A percentile compares a stretch with the other conserved stretches of the same genome.
phyloP scores from a whole-genome alignment of 371 early-diverging fungal genomes.

The Fennellomyces sp. region DNA sequence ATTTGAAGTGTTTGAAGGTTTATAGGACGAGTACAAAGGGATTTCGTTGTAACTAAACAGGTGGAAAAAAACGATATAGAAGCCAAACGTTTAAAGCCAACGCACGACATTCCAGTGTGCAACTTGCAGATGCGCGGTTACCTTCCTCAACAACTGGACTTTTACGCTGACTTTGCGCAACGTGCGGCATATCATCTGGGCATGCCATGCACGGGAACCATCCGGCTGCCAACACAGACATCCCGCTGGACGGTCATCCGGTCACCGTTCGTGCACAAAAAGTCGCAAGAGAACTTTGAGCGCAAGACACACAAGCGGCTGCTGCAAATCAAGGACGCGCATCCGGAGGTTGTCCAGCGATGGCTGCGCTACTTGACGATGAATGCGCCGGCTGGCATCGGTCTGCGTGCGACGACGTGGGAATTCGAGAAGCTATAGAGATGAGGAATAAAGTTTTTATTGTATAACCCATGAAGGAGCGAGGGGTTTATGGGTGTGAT shows the following conservation, averaged over 20 bases:
- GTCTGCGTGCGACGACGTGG: constrained; percentile 71
- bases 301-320: constrained; percentile 86
- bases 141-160: constrained; percentile 84
- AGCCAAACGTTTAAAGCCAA: constrained; percentile 50
- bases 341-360: constrained; percentile 75
- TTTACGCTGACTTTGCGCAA: constrained; percentile 84
- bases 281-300: constrained; percentile 96
- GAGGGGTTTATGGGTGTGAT: too few relatives aligned
- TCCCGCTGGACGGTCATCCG: constrained; percentile 90
- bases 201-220: constrained; percentile 77
- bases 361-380: constrained; percentile 77
- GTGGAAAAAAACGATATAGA: constrained; percentile 15
- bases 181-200: constrained; percentile 78
- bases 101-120: constrained; percentile 70
- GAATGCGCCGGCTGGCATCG: constrained; percentile 80
- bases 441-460: constrained; percentile 4
- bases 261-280: constrained; percentile 96
- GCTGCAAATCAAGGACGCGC: constrained; percentile 82
- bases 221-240: constrained; percentile 80
- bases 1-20: constrained; percentile 1
- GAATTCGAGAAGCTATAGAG: constrained; percentile 61
- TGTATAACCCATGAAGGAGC: too few relatives aligned
- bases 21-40: neutral
- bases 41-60: neutral
- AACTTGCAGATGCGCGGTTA: constrained; percentile 76